Evolutionary conservation across 306 rosid species (phyloP).

Genomic region (Cucurbita pepo): DNA sequence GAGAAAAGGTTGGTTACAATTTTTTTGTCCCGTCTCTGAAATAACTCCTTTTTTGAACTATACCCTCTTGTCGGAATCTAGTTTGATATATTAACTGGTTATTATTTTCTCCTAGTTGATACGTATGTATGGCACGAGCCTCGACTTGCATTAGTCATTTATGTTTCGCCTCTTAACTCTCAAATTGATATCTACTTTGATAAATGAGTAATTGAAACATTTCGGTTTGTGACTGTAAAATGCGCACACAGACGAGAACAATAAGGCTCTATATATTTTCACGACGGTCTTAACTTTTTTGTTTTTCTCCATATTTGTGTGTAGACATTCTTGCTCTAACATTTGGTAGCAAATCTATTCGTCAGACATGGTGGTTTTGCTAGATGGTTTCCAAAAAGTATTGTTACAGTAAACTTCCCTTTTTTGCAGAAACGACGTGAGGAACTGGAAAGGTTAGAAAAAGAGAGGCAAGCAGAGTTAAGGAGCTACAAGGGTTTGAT

Average conservation of each 20-base stretch:
- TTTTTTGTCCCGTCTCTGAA: not conserved
- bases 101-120: not conserved
- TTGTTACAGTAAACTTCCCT: not conserved
- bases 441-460: conserved; percentile 82
- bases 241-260: too few relatives aligned
- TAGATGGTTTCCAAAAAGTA: not conserved
- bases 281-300: too few relatives aligned
- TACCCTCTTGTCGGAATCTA: not conserved
- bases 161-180: too few relatives aligned
- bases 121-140: not conserved
- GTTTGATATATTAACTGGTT: not conserved
- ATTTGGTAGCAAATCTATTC: not conserved
- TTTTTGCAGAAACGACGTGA: conserved; percentile 66
- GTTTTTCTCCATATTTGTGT: not conserved
- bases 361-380: not conserved
- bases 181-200: too few relatives aligned
- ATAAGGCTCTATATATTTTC: too few relatives aligned
- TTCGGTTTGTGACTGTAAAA: too few relatives aligned
- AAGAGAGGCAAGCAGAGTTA: conserved; percentile 73
- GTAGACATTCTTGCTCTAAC: not conserved
- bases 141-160: not conserved
- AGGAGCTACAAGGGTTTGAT: conserved; percentile 93
- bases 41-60: not conserved
- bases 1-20: conserved; percentile 56
- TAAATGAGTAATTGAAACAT: too few relatives aligned